Evolutionary conservation across 1,284 basidiomycete genomes (phyloP).

Genomic region (Boletellus deceptivus): DNA sequence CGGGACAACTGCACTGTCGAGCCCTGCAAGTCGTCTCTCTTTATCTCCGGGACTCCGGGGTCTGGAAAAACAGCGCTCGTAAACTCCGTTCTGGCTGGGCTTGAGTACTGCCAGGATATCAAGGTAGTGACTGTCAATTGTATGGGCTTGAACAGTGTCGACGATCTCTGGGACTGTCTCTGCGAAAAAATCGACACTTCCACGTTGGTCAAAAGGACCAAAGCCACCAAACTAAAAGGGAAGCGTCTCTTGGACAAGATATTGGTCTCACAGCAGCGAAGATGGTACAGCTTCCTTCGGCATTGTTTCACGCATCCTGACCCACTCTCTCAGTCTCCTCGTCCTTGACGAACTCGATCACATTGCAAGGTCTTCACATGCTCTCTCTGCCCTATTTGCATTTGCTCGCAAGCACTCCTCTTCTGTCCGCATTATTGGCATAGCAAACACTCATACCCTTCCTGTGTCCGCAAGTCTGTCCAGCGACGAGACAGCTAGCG

Average conservation of each 20-base stretch:
- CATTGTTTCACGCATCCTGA: constrained; percentile 3
- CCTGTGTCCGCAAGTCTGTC: constrained; percentile 40
- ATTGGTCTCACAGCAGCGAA: constrained; percentile 36
- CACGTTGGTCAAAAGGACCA: constrained; percentile 40
- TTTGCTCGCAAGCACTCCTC: constrained; percentile 51
- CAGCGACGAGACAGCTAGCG: constrained; percentile 32
- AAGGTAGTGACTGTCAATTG: constrained; percentile 68
- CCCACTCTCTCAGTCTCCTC: constrained; percentile 50
- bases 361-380: constrained; percentile 55
- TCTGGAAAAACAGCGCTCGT: constrained; percentile 82
- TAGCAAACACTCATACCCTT: constrained; percentile 82
- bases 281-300: constrained; percentile 50
- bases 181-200: constrained; percentile 50
- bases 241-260: constrained; percentile 44
- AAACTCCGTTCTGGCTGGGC: constrained; percentile 53
- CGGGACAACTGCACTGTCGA: constrained; percentile 39
- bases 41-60: constrained; percentile 78
- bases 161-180: constrained; percentile 69
- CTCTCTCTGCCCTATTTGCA: constrained; percentile 60
- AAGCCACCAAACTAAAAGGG: constrained; percentile 38
- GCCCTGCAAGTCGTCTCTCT: constrained; percentile 46
- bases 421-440: constrained; percentile 62
- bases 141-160: constrained; percentile 66
- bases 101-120: constrained; percentile 37
- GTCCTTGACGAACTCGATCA: constrained; percentile 81